A percentile compares a stretch with the other conserved stretches of the same genome.
These are phyloP conservation scores for Odonthalia washingtoniensis DNA, from an alignment of 31 red algal species.

Conservation along the genomic window DNA sequence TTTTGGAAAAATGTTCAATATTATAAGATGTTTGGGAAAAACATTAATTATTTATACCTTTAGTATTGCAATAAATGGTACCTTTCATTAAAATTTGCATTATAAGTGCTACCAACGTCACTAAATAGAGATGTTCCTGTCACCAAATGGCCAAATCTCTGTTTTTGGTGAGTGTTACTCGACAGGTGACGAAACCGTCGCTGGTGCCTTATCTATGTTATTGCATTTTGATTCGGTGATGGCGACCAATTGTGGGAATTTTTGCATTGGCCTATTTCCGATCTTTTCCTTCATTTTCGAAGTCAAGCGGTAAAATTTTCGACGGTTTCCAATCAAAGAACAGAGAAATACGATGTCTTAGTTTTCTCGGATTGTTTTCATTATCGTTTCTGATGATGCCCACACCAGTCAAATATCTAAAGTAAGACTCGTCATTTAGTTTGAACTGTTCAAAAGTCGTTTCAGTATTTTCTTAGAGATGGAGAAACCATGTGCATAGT, in stretches of 20 bases:
- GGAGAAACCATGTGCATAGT: neutral
- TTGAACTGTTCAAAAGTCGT: neutral
- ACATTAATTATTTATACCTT: too few species aligned
- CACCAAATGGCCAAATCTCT: too few species aligned
- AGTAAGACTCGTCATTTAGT: neutral
- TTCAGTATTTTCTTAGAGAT: neutral
- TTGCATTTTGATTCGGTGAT: neutral
- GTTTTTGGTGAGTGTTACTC: too few species aligned
- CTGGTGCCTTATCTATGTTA: neutral
- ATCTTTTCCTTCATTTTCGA: neutral
- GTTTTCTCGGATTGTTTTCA: too few species aligned
- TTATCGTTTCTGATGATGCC: too few species aligned
- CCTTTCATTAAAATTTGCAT: too few species aligned
- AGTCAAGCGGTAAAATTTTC: neutral
- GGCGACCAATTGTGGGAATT: neutral
- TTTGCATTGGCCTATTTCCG: neutral
- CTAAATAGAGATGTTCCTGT: too few species aligned
- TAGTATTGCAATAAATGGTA: too few species aligned
- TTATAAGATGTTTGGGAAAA: too few species aligned
- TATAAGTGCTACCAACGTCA: too few species aligned
- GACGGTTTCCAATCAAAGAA: neutral
- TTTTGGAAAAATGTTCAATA: too few species aligned
- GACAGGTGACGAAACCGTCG: neutral
- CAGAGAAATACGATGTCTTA: neutral
- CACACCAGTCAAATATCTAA: too few species aligned